Percentiles rank a stretch among this genome's conserved stretches.
Conservation (phyloP, 2,329 filamentous ascomycete genomes). For the Xylariaceae sp. region DNA sequence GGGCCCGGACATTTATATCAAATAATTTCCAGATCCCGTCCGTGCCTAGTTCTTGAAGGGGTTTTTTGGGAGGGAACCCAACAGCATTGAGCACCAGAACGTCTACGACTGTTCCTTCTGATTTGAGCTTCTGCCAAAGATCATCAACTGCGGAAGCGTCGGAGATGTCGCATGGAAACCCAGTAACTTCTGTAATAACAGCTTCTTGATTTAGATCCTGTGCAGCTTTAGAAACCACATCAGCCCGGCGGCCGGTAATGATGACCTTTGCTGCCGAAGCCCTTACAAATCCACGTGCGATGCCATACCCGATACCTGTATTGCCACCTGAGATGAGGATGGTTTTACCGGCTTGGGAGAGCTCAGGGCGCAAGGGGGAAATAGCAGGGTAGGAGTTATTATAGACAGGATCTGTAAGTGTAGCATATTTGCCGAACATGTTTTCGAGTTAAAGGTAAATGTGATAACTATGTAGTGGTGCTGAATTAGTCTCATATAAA, state of each 20-base stretch:
- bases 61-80: constrained; percentile 9
- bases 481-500: too few relatives aligned
- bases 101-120: constrained; percentile 39
- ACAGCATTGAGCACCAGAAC: constrained; percentile 46
- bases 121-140: constrained; percentile 42
- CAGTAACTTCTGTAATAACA: constrained; percentile 18
- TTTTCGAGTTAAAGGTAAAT: too few relatives aligned
- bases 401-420: constrained; percentile 43
- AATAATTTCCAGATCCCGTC: constrained; percentile 37
- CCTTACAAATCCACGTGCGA: constrained; percentile 62
- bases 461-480: too few relatives aligned
- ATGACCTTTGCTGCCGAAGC: constrained; percentile 49
- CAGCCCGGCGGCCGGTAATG: constrained; percentile 47
- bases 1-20: constrained; percentile 40
- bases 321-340: constrained; percentile 73
- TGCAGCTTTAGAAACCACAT: constrained; percentile 41
- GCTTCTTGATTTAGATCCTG: constrained; percentile 30
- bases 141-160: constrained; percentile 32
- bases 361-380: constrained; percentile 44
- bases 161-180: constrained; percentile 39
- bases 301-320: constrained; percentile 69
- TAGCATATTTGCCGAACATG: constrained; percentile 21
- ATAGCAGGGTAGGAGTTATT: constrained; percentile 47
- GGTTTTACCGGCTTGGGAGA: constrained; percentile 53
- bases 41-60: constrained; percentile 35